These are phyloP conservation scores for Cryptomeria japonica DNA, from an alignment of 75 land plant genomes.

Conservation along the genomic window DNA sequence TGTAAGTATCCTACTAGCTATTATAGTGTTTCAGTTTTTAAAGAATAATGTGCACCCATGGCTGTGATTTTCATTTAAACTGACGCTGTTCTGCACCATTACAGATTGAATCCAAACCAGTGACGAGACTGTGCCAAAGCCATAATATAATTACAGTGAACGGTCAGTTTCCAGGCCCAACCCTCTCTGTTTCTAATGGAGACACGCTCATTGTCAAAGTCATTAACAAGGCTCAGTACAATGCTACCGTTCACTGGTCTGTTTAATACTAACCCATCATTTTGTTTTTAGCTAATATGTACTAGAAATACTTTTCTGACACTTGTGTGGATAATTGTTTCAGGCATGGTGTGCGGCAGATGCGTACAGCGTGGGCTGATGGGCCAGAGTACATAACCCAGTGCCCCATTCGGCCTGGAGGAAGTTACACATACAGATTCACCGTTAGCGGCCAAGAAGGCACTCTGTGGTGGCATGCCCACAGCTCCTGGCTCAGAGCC, in stretches of 20 bases:
- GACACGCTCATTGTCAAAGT: constrained; percentile 40
- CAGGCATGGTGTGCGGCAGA: neutral
- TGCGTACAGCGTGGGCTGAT: neutral
- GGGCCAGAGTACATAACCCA: neutral
- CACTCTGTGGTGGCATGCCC: neutral
- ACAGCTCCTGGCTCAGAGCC: neutral
- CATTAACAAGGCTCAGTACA: constrained; percentile 42
- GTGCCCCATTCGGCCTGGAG: neutral
- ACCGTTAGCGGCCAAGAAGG: neutral
- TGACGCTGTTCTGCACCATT: neutral
- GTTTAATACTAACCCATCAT: neutral
- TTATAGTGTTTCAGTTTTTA: neutral
- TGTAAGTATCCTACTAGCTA: neutral
- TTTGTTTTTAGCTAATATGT: no score
- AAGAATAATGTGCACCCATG: neutral
- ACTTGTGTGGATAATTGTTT: neutral
- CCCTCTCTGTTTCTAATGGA: constrained; percentile 23
- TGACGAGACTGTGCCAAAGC: constrained; percentile 27
- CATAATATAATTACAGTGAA: constrained; percentile 28
- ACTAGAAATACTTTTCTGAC: neutral
- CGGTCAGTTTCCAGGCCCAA: constrained; percentile 38
- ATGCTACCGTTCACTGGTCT: constrained; percentile 74
- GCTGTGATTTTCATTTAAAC: neutral
- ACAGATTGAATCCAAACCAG: constrained; percentile 20
- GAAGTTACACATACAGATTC: neutral